Evolutionary conservation across 768 basidiomycete species (phyloP).

Genomic region (Sporobolomyces roseus): DNA sequence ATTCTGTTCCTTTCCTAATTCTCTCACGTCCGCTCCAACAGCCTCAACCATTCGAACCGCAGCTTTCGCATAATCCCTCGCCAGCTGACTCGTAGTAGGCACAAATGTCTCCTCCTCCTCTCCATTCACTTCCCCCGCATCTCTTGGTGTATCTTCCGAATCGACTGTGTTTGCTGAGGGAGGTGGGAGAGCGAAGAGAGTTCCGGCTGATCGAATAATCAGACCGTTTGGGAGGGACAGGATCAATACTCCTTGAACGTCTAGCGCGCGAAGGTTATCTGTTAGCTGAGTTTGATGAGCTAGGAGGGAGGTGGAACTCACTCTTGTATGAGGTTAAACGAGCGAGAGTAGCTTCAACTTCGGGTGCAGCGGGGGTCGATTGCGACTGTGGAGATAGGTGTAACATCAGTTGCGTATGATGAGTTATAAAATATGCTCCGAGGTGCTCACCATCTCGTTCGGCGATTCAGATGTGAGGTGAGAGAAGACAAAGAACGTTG

Average conservation of each 20-base stretch:
- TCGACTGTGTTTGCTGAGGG: not conserved
- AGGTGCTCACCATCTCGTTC: too few species aligned
- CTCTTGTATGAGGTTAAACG: slow-evolving; percentile 47
- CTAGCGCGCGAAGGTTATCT: slow-evolving; percentile 12
- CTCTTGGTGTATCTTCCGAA: not conserved
- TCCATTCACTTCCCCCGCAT: not conserved
- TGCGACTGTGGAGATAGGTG: too few species aligned
- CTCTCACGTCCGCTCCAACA: slow-evolving; percentile 45
- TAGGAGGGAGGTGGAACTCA: not conserved
- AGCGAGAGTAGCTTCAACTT: slow-evolving; percentile 48
- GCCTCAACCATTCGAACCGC: slow-evolving; percentile 40
- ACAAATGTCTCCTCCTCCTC: not conserved
- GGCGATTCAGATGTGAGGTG: too few species aligned
- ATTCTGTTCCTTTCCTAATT: slow-evolving; percentile 44
- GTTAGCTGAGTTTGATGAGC: not conserved
- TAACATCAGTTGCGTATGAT: too few species aligned
- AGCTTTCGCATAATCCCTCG: slow-evolving; percentile 36
- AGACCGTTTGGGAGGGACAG: slow-evolving; percentile 44
- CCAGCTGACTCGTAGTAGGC: slow-evolving; percentile 19
- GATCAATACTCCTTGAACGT: slow-evolving; percentile 50
- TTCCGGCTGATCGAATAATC: slow-evolving; percentile 38
- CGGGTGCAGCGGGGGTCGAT: too few species aligned
- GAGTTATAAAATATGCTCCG: too few species aligned
- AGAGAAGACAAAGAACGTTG: too few species aligned
- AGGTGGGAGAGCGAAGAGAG: slow-evolving; percentile 37